Base-by-base conservation (phyloP, 306 rosid species). In the Trifolium subterraneum region DNA sequence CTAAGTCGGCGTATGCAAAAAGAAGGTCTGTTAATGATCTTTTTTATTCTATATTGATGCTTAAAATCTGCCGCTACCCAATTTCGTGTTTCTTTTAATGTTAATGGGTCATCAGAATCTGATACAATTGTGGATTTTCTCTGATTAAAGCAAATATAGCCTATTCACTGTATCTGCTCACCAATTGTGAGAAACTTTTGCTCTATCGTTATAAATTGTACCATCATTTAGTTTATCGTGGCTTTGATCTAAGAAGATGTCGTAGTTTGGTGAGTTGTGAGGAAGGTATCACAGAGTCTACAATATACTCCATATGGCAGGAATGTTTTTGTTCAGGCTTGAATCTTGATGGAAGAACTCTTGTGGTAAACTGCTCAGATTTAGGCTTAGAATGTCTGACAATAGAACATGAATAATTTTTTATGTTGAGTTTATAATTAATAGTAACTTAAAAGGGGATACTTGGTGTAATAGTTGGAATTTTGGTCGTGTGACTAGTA, bases 1-100 rank as follows among this genome's bases (percentile, higher is more conserved):
- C 85, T 95, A 78, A 95, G 99, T 75, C 88, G 87, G 59, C 86
- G 99, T 73, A 95, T 92, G 99, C 96, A 84, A 84, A 95, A 95
- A 84, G 96, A 87, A 92, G 99, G 99, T 51, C 42, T 22, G 27
- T 44, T 36, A 10, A 48, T 19, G 25, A 10, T 70, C 72, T 86
- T 78, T 68, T 38, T 68, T 20, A 7, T 80, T 23, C 33, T 58
- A 68, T 16, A 14, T 83, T 81, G 62, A 35, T 72, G 42, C 69
- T n/a, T 51, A 59, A 42, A 36, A n/a, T 72, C 52, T 77, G 66
- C 74, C n/a, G 82, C 82, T 56, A 33, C 16, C 64, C 68, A 23
- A 13, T 74, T 36, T 42, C 3, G 27, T 45, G 12, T 36, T 36
- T 47, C 12, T 78, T 23, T 23, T 33, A 27, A 27, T 50, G 58